phyloP scores from a whole-genome alignment of 305 asterid genomes.

The Rubia tinctorum region DNA sequence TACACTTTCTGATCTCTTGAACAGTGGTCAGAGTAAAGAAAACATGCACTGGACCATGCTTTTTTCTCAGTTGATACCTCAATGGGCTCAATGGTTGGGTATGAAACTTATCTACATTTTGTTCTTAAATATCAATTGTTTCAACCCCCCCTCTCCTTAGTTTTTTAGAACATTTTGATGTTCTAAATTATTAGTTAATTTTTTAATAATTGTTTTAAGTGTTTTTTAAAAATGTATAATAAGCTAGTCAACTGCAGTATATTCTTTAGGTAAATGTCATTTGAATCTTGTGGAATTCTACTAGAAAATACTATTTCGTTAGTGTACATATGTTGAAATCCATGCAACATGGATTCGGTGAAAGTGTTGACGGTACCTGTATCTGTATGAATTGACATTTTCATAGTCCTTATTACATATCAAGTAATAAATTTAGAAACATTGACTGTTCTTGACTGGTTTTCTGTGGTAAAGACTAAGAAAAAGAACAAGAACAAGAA shows the following conservation, averaged over 20 bases:
- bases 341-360: not conserved
- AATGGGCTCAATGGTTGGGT: slow-evolving; percentile 99
- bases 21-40: slow-evolving; percentile 57
- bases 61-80: slow-evolving; percentile 71
- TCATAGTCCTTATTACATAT: not conserved
- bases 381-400: not conserved
- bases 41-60: slow-evolving; percentile 72
- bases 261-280: not conserved
- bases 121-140: not conserved
- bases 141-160: not conserved
- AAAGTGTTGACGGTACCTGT: not conserved
- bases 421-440: not conserved
- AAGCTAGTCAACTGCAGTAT: not conserved
- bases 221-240: not conserved
- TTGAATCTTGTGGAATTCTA: not conserved
- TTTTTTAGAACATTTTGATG: not conserved
- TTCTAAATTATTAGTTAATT: not conserved
- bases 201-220: not conserved
- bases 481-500: not conserved
- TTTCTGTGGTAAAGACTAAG: not conserved
- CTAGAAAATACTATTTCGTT: not conserved
- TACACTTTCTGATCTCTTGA: slow-evolving; percentile 53
- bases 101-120: slow-evolving; percentile 9
- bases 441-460: not conserved
- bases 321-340: not conserved